Percentiles rank a stretch among this genome's conserved stretches.
These are phyloP conservation scores for Apophysomyces ossiformis DNA, from an alignment of 371 early-diverging fungal genomes.

Conservation along the genomic window DNA sequence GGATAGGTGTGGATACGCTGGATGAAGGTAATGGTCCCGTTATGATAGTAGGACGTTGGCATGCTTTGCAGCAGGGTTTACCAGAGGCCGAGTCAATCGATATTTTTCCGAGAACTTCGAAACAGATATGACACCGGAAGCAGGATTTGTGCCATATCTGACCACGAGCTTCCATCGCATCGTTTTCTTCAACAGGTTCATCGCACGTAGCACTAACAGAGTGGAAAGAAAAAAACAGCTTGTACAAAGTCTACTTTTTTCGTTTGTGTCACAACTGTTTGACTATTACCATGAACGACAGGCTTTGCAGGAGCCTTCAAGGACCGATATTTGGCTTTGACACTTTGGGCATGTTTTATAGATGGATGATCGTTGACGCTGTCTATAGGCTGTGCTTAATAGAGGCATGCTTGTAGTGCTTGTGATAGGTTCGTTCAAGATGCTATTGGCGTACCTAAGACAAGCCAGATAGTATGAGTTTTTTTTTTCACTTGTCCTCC, in stretches of 20 bases:
- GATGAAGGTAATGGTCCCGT: background rate
- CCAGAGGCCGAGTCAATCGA: conserved; percentile 65
- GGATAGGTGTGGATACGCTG: background rate
- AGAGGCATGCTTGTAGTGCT: conserved; percentile 29
- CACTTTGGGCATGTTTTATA: conserved; percentile 23
- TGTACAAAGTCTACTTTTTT: background rate
- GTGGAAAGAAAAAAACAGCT: background rate
- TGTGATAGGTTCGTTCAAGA: conserved; percentile 28
- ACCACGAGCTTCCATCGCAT: conserved; percentile 38
- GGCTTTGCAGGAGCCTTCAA: background rate
- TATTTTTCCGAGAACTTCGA: conserved; percentile 26
- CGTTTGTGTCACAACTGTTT: background rate
- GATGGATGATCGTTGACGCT: background rate
- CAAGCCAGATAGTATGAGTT: too few relatives aligned
- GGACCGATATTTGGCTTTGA: conserved; percentile 13
- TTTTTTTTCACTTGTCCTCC: too few relatives aligned
- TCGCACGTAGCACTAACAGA: conserved; percentile 44
- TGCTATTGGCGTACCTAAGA: conserved; percentile 46
- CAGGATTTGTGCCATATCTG: conserved; percentile 58
- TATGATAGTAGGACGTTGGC: conserved; percentile 20
- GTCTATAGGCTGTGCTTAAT: background rate
- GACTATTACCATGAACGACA: background rate
- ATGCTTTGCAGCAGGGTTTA: conserved; percentile 69
- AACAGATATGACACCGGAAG: conserved; percentile 51
- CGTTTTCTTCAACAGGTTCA: conserved; percentile 35